Conservation (phyloP, 768 basidiomycete genomes). For the Lentinus tigrinus region DNA sequence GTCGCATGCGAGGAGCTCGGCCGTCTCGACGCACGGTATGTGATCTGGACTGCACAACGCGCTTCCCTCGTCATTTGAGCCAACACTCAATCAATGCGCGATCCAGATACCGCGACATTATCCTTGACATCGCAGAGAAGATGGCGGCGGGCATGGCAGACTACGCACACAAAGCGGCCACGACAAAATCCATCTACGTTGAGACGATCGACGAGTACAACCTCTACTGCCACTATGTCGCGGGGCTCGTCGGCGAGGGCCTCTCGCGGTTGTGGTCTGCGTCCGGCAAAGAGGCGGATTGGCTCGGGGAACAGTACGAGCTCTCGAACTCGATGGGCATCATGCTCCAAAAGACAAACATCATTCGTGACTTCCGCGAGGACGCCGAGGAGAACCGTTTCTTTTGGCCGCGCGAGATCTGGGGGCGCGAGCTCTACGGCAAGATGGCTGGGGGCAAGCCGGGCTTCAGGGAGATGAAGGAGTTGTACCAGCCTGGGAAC, state of each 20-base stretch:
- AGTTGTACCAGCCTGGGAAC: constrained; percentile 59
- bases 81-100: constrained; percentile 3
- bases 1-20: constrained; percentile 79
- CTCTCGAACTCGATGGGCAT: constrained; percentile 95
- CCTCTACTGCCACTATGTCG: constrained; percentile 98
- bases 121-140: constrained; percentile 78
- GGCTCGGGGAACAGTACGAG: constrained; percentile 78
- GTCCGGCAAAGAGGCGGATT: constrained; percentile 76
- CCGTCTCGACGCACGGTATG: constrained; percentile 62
- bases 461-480: constrained; percentile 62
- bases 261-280: constrained; percentile 85
- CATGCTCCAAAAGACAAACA: constrained; percentile 96
- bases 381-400: constrained; percentile 80
- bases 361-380: constrained; percentile 93
- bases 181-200: constrained; percentile 68
- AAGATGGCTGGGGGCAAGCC: constrained; percentile 21
- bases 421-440: constrained; percentile 61
- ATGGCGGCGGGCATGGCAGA: constrained; percentile 97
- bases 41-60: constrained; percentile 6
- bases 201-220: constrained; percentile 85
- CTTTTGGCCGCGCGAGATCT: constrained; percentile 97
- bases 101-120: constrained; percentile 69
- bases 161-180: constrained; percentile 80
- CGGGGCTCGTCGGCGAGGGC: constrained; percentile 96
- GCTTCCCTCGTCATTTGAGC: background rate